Evolutionary conservation across 1,284 basidiomycete species (phyloP), one percentile per base, ranked within the genome.

Genomic region (Leccinum ambiguum): DNA sequence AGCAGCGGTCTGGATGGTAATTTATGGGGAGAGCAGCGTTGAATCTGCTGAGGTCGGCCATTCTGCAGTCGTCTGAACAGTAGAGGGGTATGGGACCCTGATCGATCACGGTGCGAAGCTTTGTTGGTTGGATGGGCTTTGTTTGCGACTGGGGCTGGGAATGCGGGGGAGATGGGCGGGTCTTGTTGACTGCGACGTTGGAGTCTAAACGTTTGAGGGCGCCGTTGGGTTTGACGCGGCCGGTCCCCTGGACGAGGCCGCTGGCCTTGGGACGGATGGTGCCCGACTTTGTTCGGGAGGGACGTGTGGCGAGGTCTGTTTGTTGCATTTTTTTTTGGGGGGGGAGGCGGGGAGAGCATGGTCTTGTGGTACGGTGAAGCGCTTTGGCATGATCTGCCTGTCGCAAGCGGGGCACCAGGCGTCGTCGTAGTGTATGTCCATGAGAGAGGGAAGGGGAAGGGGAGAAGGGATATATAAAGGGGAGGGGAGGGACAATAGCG

Each of bases 331-430:
- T 26, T 26, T 26, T 26, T 26, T 6, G 1, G 23, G 26, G 26
- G 26, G 23, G 23, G 77, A 72, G 6, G 70, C 67, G 23, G 79
- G 74, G 30, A 78, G 74, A n/a, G 74, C 70, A 8, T 67, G 71
- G 48, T 66, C 63, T 26, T 65, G 53, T 7, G 83, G 77, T 65
- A 90, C 82, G 21, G 79, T 80, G 68, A 79, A 79, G 69, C 88
- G 86, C 72, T 89, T 89, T 30, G 90, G 90, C 26, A 85, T 78
- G 68, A 92, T 91, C 68, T 87, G 86, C 70, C 84, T 80, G 70
- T 86, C 83, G 79, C 90, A 92, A 71, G 84, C 84, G 61, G 88
- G 88, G 81, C 90, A 91, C 87, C 88, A 91, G 62, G 82, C 80
- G 67, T 86, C 81, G 78, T 89, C 80, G 76, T 81, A 82, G 78